Evolutionary conservation across 306 rosid species (phyloP), one percentile per base, ranked within the genome.

Genomic region (Glycine tomentella): DNA sequence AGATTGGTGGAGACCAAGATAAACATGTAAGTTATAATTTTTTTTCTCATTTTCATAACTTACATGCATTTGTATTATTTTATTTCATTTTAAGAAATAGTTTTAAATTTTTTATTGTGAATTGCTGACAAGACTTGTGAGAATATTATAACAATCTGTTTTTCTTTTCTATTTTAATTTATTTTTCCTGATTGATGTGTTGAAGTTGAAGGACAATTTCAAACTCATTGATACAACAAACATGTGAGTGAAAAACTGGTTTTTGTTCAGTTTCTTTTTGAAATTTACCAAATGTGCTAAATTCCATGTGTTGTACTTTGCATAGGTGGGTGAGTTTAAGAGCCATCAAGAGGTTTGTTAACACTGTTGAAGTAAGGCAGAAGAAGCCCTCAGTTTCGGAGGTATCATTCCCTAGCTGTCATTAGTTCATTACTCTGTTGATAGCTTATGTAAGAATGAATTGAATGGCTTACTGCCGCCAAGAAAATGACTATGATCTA

Each of bases 291-390:
- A 40, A 4, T 69, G 72, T 57, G 16, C 68, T 48, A 59, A 71
- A 67, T 70, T 70, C 50, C 31, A 9, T 50, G 71, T 65, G 11
- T 59, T 63, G 31, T 46, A 56, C 59, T 6, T 13, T 78, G 76
- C 55, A 80, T 75, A 93, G 97, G 84, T 93, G 97, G 97, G 85
- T 86, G 81, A 87, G 82, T 76, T 80, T 91, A 81, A 87, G 78
- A 75, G 84, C 93, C 61, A 44, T 87, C 44, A 90, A 88, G 86
- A 90, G 82, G 75, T 89, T 91, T 55, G 84, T 87, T 46, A 89
- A 88, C 71, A 45, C 87, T 40, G 84, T 87, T 86, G 56, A 73
- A 51, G 79, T 86, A 61, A 87, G 86, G 76, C 78, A 80, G 65
- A 76, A 80, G 85, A 84, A 68, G 51, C 45, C 82, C 17, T 65